These are phyloP conservation scores for Epichloe baconii DNA, from an alignment of 2,329 filamentous ascomycete species.

Conservation along the genomic window DNA sequence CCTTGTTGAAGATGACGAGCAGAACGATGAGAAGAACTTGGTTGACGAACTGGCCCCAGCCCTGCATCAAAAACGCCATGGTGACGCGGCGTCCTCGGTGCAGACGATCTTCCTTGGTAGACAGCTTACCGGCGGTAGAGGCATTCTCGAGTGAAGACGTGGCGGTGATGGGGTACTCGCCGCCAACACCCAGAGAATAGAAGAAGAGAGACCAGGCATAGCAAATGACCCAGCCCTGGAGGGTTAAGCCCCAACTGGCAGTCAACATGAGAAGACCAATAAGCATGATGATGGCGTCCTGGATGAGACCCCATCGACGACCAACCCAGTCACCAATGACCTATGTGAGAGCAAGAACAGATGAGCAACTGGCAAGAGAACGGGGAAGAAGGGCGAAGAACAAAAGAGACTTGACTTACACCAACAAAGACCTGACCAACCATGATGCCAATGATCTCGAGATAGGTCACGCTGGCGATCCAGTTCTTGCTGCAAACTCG, in stretches of 20 bases:
- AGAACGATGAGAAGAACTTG: constrained; percentile 79
- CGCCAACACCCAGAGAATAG: constrained; percentile 52
- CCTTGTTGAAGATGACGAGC: constrained; percentile 78
- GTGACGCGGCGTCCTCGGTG: constrained; percentile 95
- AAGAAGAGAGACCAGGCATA: constrained; percentile 93
- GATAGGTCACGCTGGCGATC: constrained; percentile 74
- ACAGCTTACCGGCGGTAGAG: constrained; percentile 72
- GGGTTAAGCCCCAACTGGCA: constrained; percentile 72
- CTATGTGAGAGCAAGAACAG: constrained; percentile 15
- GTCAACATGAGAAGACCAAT: constrained; percentile 84
- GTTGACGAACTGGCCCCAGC: constrained; percentile 94
- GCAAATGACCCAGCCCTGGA: constrained; percentile 94
- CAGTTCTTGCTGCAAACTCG: constrained; percentile 64
- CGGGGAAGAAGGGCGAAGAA: neutral
- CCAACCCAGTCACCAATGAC: constrained; percentile 62
- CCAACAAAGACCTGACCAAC: constrained; percentile 83
- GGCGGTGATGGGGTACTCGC: constrained; percentile 93
- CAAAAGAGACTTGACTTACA: constrained; percentile 29
- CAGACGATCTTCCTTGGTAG: constrained; percentile 82
- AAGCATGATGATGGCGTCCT: constrained; percentile 90
- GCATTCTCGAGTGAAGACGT: constrained; percentile 91
- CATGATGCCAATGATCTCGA: constrained; percentile 92
- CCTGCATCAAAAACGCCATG: constrained; percentile 94
- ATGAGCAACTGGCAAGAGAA: constrained; percentile 8
- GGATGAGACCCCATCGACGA: constrained; percentile 88